phyloP scores from a whole-genome alignment of 768 basidiomycete species.

The Calocybe cyanea region DNA sequence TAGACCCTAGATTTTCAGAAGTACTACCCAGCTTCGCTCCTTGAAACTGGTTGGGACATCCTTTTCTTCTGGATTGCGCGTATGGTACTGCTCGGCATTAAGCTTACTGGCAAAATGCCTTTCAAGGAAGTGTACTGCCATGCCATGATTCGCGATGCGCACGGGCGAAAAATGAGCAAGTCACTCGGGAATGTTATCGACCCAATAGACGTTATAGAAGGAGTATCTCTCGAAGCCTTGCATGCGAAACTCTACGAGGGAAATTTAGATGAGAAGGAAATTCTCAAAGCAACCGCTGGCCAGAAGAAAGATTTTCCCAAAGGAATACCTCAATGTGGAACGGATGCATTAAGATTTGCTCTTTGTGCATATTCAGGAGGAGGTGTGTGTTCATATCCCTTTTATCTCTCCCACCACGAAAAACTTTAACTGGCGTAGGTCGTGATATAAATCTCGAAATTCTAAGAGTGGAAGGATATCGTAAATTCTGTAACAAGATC shows the following conservation, averaged over 20 bases:
- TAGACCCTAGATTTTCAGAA: slow-evolving; percentile 73
- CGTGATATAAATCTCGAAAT: slow-evolving; percentile 98
- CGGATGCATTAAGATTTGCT: slow-evolving; percentile 93
- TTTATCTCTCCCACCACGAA: neutral
- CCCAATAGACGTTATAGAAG: slow-evolving; percentile 92
- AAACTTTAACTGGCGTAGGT: slow-evolving; percentile 31
- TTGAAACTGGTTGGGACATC: slow-evolving; percentile 99
- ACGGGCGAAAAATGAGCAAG: slow-evolving; percentile 99
- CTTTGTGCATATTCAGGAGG: slow-evolving; percentile 92
- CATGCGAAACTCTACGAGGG: slow-evolving; percentile 87
- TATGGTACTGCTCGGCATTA: slow-evolving; percentile 91
- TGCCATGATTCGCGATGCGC: slow-evolving; percentile 98
- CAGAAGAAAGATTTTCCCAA: slow-evolving; percentile 99
- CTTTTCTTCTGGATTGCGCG: slow-evolving; percentile 99
- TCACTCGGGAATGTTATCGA: slow-evolving; percentile 97
- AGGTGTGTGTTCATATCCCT: slow-evolving; percentile 41
- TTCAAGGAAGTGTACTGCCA: slow-evolving; percentile 97
- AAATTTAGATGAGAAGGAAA: slow-evolving; percentile 92
- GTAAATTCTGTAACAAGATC: slow-evolving; percentile 99
- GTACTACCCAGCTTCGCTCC: slow-evolving; percentile 87
- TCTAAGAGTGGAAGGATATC: slow-evolving; percentile 92
- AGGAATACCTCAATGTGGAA: slow-evolving; percentile 98
- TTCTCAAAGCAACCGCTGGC: slow-evolving; percentile 83
- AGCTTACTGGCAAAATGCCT: slow-evolving; percentile 87
- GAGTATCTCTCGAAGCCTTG: slow-evolving; percentile 70